Evolutionary conservation across 768 basidiomycete species (phyloP).

Genomic region (Jaapia argillacea): DNA sequence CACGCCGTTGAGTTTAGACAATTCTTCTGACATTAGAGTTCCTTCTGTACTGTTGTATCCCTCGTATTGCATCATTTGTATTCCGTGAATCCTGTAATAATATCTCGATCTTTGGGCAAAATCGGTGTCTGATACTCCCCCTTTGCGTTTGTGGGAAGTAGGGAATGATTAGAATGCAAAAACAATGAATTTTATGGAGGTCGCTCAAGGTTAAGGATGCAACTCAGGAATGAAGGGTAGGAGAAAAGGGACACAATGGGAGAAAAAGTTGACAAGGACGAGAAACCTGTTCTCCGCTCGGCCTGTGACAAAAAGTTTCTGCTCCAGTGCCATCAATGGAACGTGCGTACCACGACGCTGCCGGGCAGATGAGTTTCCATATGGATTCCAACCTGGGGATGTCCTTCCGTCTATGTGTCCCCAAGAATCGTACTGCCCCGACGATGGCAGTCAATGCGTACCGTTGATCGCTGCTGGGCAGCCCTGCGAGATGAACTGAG

Average conservation of each 20-base stretch:
- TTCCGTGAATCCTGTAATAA: too few relatives aligned
- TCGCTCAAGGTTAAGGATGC: too few relatives aligned
- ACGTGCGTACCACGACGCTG: constrained; percentile 47
- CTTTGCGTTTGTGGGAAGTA: too few relatives aligned
- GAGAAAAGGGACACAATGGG: neutral
- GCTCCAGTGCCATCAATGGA: constrained; percentile 28
- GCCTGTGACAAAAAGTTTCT: constrained; percentile 55
- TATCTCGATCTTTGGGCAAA: too few relatives aligned
- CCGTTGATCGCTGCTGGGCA: constrained; percentile 29
- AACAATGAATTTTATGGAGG: too few relatives aligned
- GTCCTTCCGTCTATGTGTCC: constrained; percentile 44
- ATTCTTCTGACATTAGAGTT: too few relatives aligned
- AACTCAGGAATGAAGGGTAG: neutral
- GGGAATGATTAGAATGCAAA: too few relatives aligned
- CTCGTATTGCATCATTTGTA: too few relatives aligned
- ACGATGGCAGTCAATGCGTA: constrained; percentile 52
- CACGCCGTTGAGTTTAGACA: too few relatives aligned
- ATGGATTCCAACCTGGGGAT: constrained; percentile 29
- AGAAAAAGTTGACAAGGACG: constrained; percentile 36
- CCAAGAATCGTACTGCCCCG: constrained; percentile 50
- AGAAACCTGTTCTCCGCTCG: constrained; percentile 44
- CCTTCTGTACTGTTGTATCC: too few relatives aligned
- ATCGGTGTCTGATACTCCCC: too few relatives aligned
- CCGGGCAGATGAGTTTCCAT: constrained; percentile 52
- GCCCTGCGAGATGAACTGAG: constrained; percentile 50